phyloP scores from a whole-genome alignment of 2,329 filamentous ascomycete genomes.

The Exophiala viscosa region DNA sequence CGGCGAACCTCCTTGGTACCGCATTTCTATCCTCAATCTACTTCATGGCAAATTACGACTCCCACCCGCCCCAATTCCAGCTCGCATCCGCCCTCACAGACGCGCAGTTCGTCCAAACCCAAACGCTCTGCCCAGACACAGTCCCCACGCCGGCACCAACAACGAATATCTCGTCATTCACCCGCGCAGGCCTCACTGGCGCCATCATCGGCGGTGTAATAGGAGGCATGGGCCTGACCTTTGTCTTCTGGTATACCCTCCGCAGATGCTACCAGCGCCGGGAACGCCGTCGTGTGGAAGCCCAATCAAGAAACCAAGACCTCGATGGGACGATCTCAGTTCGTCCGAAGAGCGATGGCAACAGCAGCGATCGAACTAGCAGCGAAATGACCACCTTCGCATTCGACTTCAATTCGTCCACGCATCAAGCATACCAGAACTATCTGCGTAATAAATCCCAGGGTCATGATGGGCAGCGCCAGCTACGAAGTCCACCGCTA shows the following conservation, averaged over 20 bases:
- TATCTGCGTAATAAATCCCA: conserved; percentile 8
- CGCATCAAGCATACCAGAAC: conserved; percentile 11
- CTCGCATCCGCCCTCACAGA: conserved; percentile 40
- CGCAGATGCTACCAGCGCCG: conserved; percentile 14
- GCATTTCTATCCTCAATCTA: conserved; percentile 44
- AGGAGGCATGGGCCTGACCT: conserved; percentile 29
- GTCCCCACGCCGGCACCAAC: conserved; percentile 33
- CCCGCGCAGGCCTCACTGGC: conserved; percentile 22
- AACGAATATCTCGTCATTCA: conserved; percentile 17
- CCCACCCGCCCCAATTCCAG: conserved; percentile 34
- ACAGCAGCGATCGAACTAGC: conserved; percentile 6
- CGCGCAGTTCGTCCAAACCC: conserved; percentile 40
- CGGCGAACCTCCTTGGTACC: conserved; percentile 33
- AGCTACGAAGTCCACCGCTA: not conserved
- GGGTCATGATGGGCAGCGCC: not conserved
- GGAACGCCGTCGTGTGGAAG: conserved; percentile 1
- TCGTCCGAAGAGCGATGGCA: not conserved
- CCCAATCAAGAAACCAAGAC: conserved; percentile 6
- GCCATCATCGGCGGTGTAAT: conserved; percentile 32
- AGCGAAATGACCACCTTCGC: conserved; percentile 15
- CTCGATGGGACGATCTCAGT: conserved; percentile 5
- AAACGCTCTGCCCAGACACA: conserved; percentile 38
- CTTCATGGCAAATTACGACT: conserved; percentile 43
- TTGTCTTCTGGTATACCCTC: conserved; percentile 18
- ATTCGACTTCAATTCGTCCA: conserved; percentile 18